Evolutionary conservation across 768 basidiomycete species (phyloP).

Genomic region (Lactarius trivialis): DNA sequence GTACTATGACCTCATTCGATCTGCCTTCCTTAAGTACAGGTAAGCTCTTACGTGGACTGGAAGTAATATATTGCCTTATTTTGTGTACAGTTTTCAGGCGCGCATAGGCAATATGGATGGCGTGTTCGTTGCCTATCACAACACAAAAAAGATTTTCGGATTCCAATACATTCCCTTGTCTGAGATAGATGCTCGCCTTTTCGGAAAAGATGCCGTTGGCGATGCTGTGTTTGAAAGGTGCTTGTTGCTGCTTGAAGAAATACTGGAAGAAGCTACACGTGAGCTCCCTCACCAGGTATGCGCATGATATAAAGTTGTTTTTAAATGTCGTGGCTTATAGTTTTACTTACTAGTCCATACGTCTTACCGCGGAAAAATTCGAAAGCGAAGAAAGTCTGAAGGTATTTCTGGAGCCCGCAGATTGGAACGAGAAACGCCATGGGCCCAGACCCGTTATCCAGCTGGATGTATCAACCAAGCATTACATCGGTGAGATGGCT

Average conservation of each 20-base stretch:
- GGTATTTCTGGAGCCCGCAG: constrained; percentile 61
- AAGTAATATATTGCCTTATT: neutral
- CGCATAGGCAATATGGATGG: constrained; percentile 98
- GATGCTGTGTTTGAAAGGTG: constrained; percentile 71
- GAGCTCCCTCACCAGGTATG: constrained; percentile 64
- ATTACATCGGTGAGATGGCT: constrained; percentile 37
- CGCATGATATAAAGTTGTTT: constrained; percentile 5
- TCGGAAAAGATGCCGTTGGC: constrained; percentile 57
- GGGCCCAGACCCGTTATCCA: constrained; percentile 43
- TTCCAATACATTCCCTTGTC: constrained; percentile 87
- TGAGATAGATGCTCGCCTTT: constrained; percentile 83
- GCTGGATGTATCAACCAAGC: constrained; percentile 45
- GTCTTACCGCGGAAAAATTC: constrained; percentile 55
- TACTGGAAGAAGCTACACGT: constrained; percentile 49
- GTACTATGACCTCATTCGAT: constrained; percentile 89
- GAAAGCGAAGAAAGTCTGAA: constrained; percentile 40
- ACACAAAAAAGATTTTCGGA: constrained; percentile 80
- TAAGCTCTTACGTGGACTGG: constrained; percentile 27
- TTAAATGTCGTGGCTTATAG: neutral
- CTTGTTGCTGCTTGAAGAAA: constrained; percentile 58
- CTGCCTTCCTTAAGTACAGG: constrained; percentile 93
- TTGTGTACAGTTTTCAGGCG: constrained; percentile 71
- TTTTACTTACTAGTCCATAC: constrained; percentile 40
- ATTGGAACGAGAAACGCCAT: constrained; percentile 36
- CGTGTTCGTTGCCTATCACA: constrained; percentile 82